Evolutionary conservation across 1,284 basidiomycete genomes (phyloP), one percentile per base, ranked within the genome.

Genomic region (Porogramme epimiltina): DNA sequence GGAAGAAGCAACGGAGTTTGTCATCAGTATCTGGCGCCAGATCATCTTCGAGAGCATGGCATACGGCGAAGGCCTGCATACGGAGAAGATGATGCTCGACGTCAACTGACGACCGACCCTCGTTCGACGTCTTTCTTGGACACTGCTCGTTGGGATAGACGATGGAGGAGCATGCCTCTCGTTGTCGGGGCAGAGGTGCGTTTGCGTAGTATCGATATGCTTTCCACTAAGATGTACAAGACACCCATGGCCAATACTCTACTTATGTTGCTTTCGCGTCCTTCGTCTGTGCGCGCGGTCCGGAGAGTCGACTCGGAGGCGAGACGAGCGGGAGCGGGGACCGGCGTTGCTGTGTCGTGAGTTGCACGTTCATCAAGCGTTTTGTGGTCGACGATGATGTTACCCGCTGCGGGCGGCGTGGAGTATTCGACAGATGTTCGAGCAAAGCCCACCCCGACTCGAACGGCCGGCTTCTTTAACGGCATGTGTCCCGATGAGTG

Each of bases 31-130:
- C 37, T 95, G 93, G 93, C 81, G 91, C 48, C 90, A 93, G 72
- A 81, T 95, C 58, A 88, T 91, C 46, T 95, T 95, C 68, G 93
- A 95, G 75, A 91, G 89, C 66, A 88, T 91, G 84, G 86, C 89
- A 33, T 92, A 92, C 66, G 85, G 84, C 54, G 90, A 92, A 71
- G 89, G 90, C 42, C 76, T 92, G 47, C 81, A 88, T 64, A 91
- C 89, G 23, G 89, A 89, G 65, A 80, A 79, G 65, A 80, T 87
- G 79, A 78, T 89, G 72, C 85, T 89, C 64, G 87, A 89, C 68
- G 85, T 65, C 62, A 47, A 41, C 37, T 11, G 37, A 47, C 15
- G 20, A 6, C 34, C n/a, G 23, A 13, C 23, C 20, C 20, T 28
- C 15, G 34, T 10, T 37, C 34, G 34, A 31, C 6, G 28, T 31